These are phyloP conservation scores for Vitis vinifera DNA, from an alignment of 164 flowering plant species.

Conservation along the genomic window ASM3070453v1 NC_081816.1:16712501-16713000, in stretches of 20 bases:
- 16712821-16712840: background rate
- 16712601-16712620: background rate
- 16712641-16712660: background rate
- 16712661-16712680: background rate
- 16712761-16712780: background rate
- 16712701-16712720: background rate
- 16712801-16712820: constrained; percentile 7
- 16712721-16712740: background rate
- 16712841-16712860: background rate
- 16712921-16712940: background rate
- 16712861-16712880: constrained; percentile 1
- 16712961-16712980: background rate
- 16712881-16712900: constrained; percentile 5
- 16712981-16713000: background rate
- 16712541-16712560: background rate
- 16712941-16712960: constrained; percentile 1
- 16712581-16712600: constrained; percentile 1
- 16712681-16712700: background rate
- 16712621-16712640: background rate
- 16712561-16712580: background rate
- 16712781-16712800: background rate
- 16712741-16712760: background rate
- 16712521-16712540: background rate
- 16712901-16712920: background rate
- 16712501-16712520: background rate